Conservation (phyloP, 2,329 filamentous ascomycete species). For the Fusarium tupiense region DNA sequence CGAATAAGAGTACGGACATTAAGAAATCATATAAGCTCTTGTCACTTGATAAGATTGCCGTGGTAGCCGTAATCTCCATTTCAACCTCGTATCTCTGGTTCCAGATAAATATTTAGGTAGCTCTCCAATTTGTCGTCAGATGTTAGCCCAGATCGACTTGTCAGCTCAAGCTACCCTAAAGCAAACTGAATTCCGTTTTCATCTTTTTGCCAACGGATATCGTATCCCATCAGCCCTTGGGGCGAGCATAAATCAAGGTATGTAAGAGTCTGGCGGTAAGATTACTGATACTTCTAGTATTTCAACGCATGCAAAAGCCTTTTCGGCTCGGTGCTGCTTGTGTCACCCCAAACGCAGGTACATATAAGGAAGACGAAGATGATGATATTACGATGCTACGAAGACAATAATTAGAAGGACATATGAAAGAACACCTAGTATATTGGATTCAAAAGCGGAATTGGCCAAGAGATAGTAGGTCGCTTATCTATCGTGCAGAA, state of each 20-base stretch:
- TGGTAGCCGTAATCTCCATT: too few species aligned
- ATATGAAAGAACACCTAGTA: neutral
- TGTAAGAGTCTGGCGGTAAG: neutral
- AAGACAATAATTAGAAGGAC: neutral
- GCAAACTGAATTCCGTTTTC: too few species aligned
- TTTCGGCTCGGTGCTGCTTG: constrained; percentile 1
- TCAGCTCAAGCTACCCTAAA: neutral
- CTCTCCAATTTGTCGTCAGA: neutral
- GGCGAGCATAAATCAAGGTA: constrained; percentile 14
- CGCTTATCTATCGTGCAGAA: neutral
- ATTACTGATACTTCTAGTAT: neutral
- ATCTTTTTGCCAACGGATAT: neutral
- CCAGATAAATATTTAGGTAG: too few species aligned
- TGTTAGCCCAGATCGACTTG: neutral
- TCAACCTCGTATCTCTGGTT: neutral
- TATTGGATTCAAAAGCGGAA: neutral
- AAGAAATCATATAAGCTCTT: neutral
- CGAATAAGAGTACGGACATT: neutral
- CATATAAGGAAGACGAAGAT: neutral
- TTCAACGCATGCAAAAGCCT: neutral
- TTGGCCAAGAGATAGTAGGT: neutral
- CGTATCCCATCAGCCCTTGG: constrained; percentile 2
- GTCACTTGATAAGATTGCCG: neutral
- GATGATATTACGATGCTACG: neutral
- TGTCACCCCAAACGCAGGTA: constrained; percentile 26